Evolutionary conservation across 768 basidiomycete species (phyloP).

Genomic region (Pleurotus salmoneostramineus): DNA sequence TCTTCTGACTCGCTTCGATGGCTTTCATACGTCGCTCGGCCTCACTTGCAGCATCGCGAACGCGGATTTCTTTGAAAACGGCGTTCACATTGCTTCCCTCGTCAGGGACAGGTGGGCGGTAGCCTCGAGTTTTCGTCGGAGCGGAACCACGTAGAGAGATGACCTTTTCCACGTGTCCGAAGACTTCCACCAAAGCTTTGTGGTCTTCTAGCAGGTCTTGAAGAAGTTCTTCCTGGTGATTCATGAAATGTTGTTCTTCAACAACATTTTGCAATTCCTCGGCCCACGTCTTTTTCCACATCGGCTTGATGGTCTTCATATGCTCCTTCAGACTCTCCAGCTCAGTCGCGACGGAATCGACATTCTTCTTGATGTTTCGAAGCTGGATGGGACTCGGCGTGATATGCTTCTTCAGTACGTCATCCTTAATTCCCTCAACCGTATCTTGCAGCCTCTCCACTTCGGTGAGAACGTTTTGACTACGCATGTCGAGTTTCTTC

Average conservation of each 20-base stretch:
- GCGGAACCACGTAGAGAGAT: conserved; percentile 57
- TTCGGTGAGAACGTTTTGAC: conserved; percentile 86
- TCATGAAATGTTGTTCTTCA: conserved; percentile 93
- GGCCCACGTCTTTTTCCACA: conserved; percentile 99
- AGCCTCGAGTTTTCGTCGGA: conserved; percentile 37
- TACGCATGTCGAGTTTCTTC: conserved; percentile 83
- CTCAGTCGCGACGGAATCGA: conserved; percentile 61
- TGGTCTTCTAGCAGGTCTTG: conserved; percentile 88
- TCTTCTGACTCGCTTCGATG: conserved; percentile 85
- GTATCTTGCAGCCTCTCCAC: conserved; percentile 92
- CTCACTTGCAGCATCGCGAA: conserved; percentile 71
- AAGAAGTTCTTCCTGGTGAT: conserved; percentile 90
- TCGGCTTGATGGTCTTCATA: conserved; percentile 85
- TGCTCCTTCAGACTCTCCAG: conserved; percentile 78
- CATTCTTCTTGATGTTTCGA: conserved; percentile 67
- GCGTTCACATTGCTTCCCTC: conserved; percentile 67
- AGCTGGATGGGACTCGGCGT: conserved; percentile 75
- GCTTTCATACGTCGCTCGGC: conserved; percentile 85
- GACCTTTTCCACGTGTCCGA: conserved; percentile 88
- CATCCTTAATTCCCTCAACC: conserved; percentile 85
- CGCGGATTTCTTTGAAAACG: conserved; percentile 87
- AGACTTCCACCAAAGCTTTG: conserved; percentile 84
- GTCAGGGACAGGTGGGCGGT: conserved; percentile 60
- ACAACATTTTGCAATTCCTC: conserved; percentile 95
- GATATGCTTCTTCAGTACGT: conserved; percentile 85